Base-by-base conservation (phyloP, 345 rosid species). In the Aethionema arabicum region DNA sequence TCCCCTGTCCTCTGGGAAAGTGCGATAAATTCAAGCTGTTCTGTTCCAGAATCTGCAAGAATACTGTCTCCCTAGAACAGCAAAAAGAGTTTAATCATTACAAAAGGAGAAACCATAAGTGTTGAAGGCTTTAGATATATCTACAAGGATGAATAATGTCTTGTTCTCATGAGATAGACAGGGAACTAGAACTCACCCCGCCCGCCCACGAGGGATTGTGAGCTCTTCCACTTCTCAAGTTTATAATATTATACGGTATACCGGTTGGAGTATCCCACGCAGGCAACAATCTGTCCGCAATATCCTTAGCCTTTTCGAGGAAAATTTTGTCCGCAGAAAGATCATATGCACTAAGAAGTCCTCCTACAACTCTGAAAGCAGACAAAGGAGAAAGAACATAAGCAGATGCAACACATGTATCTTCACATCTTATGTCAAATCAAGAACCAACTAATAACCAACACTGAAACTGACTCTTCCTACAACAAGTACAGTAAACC, bases 1-100 rank as follows among this genome's bases (percentile, higher is more conserved):
- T 95, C 96, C 60, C 90, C 92, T 45, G 98, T 90, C 71, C 98
- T 88, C 64, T 90, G 99, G 52, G 99, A 90, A 68, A 95, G 98
- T 61, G 96, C 96, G 58, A 95, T 88, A 67, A 95, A 95, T 60
- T 95, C 99, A 11, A 95, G 77, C 83, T 90, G 98, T 74, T 95
- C 99, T 3, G 99, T 88, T 59, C 95, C 99, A 39, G 98, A 85
- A 76, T 95, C 99, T 51, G 99, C 99, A 58, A 95, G 93, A 59
- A 95, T 90, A 76, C 96, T 95, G 51, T 78, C 75, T 31, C 96
- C 96, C 99, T 95, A 65, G n/a, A 32, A 57, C 51, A 56, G 30
- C 29, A 59, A 58, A 27, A 32, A 54, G 33, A 31, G 2, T 7
- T 11, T 31, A 15, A 31, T 1, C 4, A 21, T 39, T 31, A 35